Evolutionary conservation across 2,329 filamentous ascomycete species (phyloP), one percentile per base, ranked within the genome.

Genomic region (Xylaria sp.): DNA sequence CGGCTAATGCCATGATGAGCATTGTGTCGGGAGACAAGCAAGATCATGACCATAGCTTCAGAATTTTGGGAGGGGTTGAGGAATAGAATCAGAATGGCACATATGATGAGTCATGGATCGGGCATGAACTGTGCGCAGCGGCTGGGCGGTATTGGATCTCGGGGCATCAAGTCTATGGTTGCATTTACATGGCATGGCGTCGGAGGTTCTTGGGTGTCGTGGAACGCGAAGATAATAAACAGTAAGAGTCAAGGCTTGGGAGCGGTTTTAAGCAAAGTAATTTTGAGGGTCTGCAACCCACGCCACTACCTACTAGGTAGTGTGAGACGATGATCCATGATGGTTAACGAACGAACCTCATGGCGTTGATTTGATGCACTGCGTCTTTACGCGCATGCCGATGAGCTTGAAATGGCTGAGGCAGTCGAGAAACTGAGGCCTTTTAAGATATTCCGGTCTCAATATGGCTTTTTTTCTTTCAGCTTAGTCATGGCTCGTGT

Each of bases 101-200:
- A 46, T n/a, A 13, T 51, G 23, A 54, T 28, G 13, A 28, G 46
- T 46, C 33, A 54, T 20, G 36, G 56, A 48, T 2, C n/a, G 15
- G 25, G 33, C 64, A 51, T 49, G 46, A 58, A 39, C 18, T 28
- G 51, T 46, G 28, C 15, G 25, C 39, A 39, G 43, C 13, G 33
- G 12, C 33, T 31, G 6, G n/a, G 5, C 13, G n/a, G 43, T 12
- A 56, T 60, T 55, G 23, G 57, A 59, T 62, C 31, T 61, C 28
- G 10, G 46, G 49, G 66, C 67, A 66, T 46, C 20, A 68, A 33
- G n/a, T 60, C 18, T 56, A 33, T 68, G 51, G 58, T 65, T 69
- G 70, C 72, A 75, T 75, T 73, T 72, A 70, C 69, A 72, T 72
- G 63, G 73, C 73, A 67, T 57, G 73, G 73, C 73, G 74, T 73